Percentiles rank a stretch among this genome's conserved stretches.
Conservation (phyloP, 2,329 filamentous ascomycete species). For the Fusarium zealandicum region DNA sequence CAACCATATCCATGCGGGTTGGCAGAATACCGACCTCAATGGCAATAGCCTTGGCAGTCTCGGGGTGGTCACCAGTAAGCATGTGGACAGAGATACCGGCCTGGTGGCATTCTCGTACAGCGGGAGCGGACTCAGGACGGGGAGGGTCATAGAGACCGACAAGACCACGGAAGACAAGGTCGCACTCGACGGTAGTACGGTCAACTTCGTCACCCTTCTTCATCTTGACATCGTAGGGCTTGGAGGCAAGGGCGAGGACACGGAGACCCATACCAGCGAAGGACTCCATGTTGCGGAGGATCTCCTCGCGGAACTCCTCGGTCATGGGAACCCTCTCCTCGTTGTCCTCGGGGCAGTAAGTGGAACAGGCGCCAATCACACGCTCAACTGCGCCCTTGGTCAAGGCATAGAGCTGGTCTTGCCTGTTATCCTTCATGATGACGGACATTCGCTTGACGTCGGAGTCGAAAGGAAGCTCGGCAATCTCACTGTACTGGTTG, state of each 20-base stretch:
- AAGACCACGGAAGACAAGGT: constrained; percentile 70
- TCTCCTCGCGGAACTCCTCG: constrained; percentile 59
- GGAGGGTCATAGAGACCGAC: constrained; percentile 77
- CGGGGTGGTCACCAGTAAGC: constrained; percentile 72
- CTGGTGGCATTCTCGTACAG: constrained; percentile 64
- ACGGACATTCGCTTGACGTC: constrained; percentile 79
- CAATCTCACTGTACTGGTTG: constrained; percentile 62
- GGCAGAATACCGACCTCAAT: constrained; percentile 67
- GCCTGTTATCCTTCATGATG: constrained; percentile 59
- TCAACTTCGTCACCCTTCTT: constrained; percentile 54
- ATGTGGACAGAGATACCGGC: constrained; percentile 73
- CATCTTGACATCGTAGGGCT: constrained; percentile 50
- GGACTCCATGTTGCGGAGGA: constrained; percentile 70
- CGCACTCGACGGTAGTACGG: constrained; percentile 63
- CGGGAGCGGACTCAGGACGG: constrained; percentile 68
- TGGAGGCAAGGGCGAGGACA: constrained; percentile 67
- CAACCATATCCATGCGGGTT: constrained; percentile 55
- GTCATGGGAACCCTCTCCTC: constrained; percentile 52
- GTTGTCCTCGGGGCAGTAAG: constrained; percentile 52
- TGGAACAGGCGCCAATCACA: constrained; percentile 66
- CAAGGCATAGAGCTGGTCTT: constrained; percentile 48
- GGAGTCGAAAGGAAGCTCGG: constrained; percentile 75
- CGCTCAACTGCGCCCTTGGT: constrained; percentile 74
- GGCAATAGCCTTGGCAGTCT: constrained; percentile 69
- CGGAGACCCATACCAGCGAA: constrained; percentile 69